Base-by-base conservation (phyloP, 116 monocot genomes). In the Zostera marina region DNA sequence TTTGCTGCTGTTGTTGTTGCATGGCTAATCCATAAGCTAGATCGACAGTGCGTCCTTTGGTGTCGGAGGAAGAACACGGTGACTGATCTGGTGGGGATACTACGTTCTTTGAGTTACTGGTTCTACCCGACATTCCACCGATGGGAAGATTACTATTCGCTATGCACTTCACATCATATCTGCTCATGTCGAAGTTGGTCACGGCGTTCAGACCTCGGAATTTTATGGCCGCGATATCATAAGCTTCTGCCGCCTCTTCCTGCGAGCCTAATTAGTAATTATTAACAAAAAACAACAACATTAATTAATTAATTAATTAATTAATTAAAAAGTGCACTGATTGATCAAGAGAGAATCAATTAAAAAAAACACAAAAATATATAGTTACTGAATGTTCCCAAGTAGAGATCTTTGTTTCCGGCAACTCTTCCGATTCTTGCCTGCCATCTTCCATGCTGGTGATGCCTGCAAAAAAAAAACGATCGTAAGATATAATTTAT, bases 321-420 rank as follows among this genome's bases (percentile, higher is more conserved):
- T 8, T 19, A 42, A 20, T 4, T 56, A 53, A 26, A 46, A 56
- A 55, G 11, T 42, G 62, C 12, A 39, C 10, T 17, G 26, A 22
- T 52, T 15, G 8, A 8, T 19, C 17, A 4, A 22, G 1, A n/a
- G 8, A 19, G 2, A n/a, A n/a, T n/a, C n/a, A n/a, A n/a, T n/a
- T n/a, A n/a, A n/a, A n/a, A 16, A 15, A 8, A 15, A 6, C 9
- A 22, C 5, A 52, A 8, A 15, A 0, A 19, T 5, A 41, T 62
- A 40, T 40, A 22, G 76, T 66, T 63, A 84, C 89, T 76, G 59
- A 72, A 89, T 19, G 89, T 84, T 69, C 89, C 89, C 44, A 84
- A 78, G 59, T 89, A 89, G 43, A 89, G 71, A 62, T 89, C 89
- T 71, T 84, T 89, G 62, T 71, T 78, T 55, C 69, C 83, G 38